Evolutionary conservation across 345 rosid genomes (phyloP), one percentile per base, ranked within the genome.

Genomic region (Ailanthus altissimus): DNA sequence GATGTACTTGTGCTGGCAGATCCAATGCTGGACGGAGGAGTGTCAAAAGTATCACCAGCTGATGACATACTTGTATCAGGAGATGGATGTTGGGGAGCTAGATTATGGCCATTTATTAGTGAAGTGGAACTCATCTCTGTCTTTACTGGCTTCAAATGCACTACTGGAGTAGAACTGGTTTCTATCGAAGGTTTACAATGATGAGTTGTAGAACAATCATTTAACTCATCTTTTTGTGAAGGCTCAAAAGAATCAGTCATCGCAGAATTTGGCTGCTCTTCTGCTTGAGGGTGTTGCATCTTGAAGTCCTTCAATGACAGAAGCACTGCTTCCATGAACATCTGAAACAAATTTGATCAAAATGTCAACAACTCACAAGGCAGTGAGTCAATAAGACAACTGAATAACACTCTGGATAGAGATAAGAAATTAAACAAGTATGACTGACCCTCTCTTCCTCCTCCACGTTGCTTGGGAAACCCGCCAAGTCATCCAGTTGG

Each of bases 311-410:
- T 89, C 28, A 93, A 75, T 16, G 98, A 89, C 80, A 86, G 84
- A 66, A 90, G 85, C 74, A 91, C 84, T 4, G 97, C 98, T 85
- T 90, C 95, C 97, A 91, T 86, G 67, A 93, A 77, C 99, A 94
- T 94, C 98, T 91, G 90, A 73, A 72, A 73, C 43, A 81, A 28
- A 67, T 16, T 69, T 72, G 54, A 80, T 51, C 56, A 68, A 58
- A 70, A 28, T 20, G 2, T 42, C 36, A 11, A 75, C 1, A 42
- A 63, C 0, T 71, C 47, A 23, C 38, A 67, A 69, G 54, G 46
- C 10, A 14, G 11, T 75, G 20, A 32, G 46, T 38, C 25, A 10
- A 60, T 7, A n/a, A 71, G 60, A 51, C 57, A 38, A 53, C 64
- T 60, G 14, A n/a, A 25, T 32, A 58, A 65, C 16, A 23, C 12